Evolutionary conservation across 2,329 filamentous ascomycete species (phyloP), one percentile per base, ranked within the genome.

Genomic region (Trichoderma atrobrunneum): DNA sequence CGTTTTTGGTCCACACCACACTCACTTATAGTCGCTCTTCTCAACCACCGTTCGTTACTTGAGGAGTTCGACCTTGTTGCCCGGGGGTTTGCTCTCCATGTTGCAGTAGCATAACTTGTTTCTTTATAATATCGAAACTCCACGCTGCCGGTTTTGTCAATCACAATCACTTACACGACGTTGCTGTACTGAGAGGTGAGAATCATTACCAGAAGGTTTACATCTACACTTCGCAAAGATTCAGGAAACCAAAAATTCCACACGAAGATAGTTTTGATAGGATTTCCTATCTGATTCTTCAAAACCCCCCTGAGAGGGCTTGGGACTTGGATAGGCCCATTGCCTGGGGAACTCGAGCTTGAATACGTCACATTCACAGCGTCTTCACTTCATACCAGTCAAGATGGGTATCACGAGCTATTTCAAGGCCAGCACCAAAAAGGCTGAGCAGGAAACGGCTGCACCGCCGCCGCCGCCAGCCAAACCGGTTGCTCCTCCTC

Each of bases 331-430:
- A 64, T n/a, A 48, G 7, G 48, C 36, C 59, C 66, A 70, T 63
- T 65, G 71, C 60, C 71, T 54, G 60, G 65, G 71, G 66, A 48
- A 72, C 21, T 32, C 12, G 8, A 39, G 21, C 48, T 54, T 54
- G 48, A 24, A n/a, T 16, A n/a, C 48, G 26, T 11, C 10, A 14
- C 21, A 10, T 60, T 63, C 32, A 64, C 61, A 67, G 30, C 56
- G 21, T 24, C 30, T 30, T 30, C 30, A 32, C 2, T 18, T 18
- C 30, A 34, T 24, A 65, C 30, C 67, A 32, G 48, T 36, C 77
- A 81, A 72, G 57, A 92, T 92, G 90, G 89, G 89, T 73, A 77
- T 92, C 73, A 85, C 84, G 64, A 87, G 81, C 78, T 92, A 91
- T 77, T 91, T 92, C 84, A 90, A 88, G 82, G 82, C 86, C 59